These are phyloP conservation scores for Pyrenula massariospora DNA, from an alignment of 495 filamentous ascomycete genomes.

Conservation along the genomic window DNA sequence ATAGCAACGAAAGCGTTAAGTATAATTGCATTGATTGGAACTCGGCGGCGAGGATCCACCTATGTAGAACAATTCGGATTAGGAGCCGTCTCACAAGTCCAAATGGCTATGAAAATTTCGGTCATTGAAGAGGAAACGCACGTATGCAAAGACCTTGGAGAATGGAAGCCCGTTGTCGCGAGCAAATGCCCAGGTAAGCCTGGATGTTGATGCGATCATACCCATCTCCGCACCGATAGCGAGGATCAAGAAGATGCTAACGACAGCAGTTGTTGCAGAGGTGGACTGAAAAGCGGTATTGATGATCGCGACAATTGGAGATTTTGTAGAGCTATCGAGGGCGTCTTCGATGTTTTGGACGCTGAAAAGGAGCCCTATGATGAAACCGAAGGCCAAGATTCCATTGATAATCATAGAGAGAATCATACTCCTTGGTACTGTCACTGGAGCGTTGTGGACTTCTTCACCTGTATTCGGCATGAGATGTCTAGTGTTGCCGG, in stretches of 20 bases:
- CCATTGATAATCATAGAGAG: conserved; percentile 26
- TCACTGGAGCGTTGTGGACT: conserved; percentile 29
- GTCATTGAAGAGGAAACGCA: conserved; percentile 2
- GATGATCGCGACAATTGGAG: conserved; percentile 26
- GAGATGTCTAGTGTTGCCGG: neutral
- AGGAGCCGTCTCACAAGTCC: conserved; percentile 1
- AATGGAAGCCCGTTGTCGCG: conserved; percentile 35
- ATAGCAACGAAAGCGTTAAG: conserved; percentile 31
- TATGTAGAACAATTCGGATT: neutral
- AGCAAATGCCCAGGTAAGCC: conserved; percentile 40
- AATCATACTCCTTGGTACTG: conserved; percentile 34
- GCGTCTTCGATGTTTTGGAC: conserved; percentile 25
- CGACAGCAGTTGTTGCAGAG: conserved; percentile 21
- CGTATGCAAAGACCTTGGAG: conserved; percentile 19
- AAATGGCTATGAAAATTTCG: neutral
- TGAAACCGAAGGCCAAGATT: conserved; percentile 26
- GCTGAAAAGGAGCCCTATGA: conserved; percentile 34
- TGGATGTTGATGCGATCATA: conserved; percentile 27
- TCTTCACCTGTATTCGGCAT: conserved; percentile 26
- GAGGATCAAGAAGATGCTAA: conserved; percentile 26
- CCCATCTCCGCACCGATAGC: conserved; percentile 28
- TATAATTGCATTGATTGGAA: conserved; percentile 40
- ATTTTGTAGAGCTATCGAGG: conserved; percentile 20
- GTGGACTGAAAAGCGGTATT: conserved; percentile 15
- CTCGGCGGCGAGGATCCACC: conserved; percentile 25